Evolutionary conservation across 768 basidiomycete genomes (phyloP).

Genomic region (Paxillus involutus): DNA sequence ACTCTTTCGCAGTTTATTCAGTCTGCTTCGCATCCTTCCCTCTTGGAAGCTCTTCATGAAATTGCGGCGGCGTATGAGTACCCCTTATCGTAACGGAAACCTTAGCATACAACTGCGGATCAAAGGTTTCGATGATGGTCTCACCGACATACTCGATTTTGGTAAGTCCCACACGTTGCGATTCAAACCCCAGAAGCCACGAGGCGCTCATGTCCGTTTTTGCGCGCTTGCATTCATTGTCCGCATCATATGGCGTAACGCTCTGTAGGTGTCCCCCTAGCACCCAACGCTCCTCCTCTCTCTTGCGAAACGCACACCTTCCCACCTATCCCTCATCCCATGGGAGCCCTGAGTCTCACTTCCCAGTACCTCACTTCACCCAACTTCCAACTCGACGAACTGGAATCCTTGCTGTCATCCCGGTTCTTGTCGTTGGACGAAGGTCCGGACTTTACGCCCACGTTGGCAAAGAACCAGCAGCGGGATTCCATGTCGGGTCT

Average conservation of each 20-base stretch:
- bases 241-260: conserved; percentile 8
- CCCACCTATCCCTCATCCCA: conserved; percentile 65
- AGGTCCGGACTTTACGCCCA: conserved; percentile 68
- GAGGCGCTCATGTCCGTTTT: conserved; percentile 33
- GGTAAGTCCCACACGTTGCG: conserved; percentile 33
- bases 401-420: conserved; percentile 74
- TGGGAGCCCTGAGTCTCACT: conserved; percentile 61
- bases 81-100: conserved; percentile 39
- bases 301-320: conserved; percentile 59
- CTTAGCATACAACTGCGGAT: conserved; percentile 51
- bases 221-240: conserved; percentile 4
- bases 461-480: conserved; percentile 63
- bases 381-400: conserved; percentile 71
- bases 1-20: conserved; percentile 72
- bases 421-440: conserved; percentile 70
- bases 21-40: conserved; percentile 70
- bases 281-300: conserved; percentile 39
- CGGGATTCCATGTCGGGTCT: conserved; percentile 52
- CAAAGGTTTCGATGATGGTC: conserved; percentile 32
- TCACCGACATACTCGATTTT: conserved; percentile 33
- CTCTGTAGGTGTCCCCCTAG: conserved; percentile 39
- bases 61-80: conserved; percentile 43
- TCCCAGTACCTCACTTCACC: conserved; percentile 66
- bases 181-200: conserved; percentile 25
- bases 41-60: conserved; percentile 73